phyloP scores from a whole-genome alignment of 2,329 filamentous ascomycete genomes.

The Arthrocladium fulminans region DNA sequence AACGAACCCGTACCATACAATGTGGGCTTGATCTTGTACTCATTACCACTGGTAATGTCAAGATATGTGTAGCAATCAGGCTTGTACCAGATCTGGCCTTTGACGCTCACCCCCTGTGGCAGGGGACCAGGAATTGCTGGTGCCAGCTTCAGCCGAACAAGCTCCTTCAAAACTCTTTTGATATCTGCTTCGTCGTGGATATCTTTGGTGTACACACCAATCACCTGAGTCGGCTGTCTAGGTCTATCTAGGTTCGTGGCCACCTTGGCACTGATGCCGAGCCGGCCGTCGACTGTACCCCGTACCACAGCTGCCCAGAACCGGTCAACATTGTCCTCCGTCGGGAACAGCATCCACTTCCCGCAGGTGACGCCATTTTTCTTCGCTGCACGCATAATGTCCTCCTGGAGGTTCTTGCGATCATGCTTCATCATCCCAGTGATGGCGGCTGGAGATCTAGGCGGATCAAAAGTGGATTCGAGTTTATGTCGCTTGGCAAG shows the following conservation, averaged over 20 bases:
- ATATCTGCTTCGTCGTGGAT: slow-evolving; percentile 63
- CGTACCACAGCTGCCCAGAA: slow-evolving; percentile 59
- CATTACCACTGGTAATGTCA: slow-evolving; percentile 52
- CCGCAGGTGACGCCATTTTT: slow-evolving; percentile 26
- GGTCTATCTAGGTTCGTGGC: slow-evolving; percentile 44
- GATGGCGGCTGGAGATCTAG: slow-evolving; percentile 22
- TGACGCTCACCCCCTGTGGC: slow-evolving; percentile 20
- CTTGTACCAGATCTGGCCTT: slow-evolving; percentile 62
- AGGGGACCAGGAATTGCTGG: slow-evolving; percentile 26
- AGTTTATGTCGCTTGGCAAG: slow-evolving; percentile 40
- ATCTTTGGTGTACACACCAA: slow-evolving; percentile 71
- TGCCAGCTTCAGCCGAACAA: slow-evolving; percentile 56
- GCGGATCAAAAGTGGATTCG: slow-evolving; percentile 31
- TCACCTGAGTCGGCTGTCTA: slow-evolving; percentile 39
- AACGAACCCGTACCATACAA: slow-evolving; percentile 35
- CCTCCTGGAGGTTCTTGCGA: slow-evolving; percentile 37
- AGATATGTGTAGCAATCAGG: slow-evolving; percentile 62
- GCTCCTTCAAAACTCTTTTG: slow-evolving; percentile 52
- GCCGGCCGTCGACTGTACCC: slow-evolving; percentile 57
- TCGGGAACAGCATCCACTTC: slow-evolving; percentile 68
- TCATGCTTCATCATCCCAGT: slow-evolving; percentile 34
- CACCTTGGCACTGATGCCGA: slow-evolving; percentile 68
- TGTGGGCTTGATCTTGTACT: slow-evolving; percentile 52
- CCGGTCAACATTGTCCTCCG: slow-evolving; percentile 46
- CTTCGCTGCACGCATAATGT: slow-evolving; percentile 55